Evolutionary conservation across 2,329 filamentous ascomycete genomes (phyloP), one percentile per base, ranked within the genome.

Genomic region (Albophoma yamanashiensis): DNA sequence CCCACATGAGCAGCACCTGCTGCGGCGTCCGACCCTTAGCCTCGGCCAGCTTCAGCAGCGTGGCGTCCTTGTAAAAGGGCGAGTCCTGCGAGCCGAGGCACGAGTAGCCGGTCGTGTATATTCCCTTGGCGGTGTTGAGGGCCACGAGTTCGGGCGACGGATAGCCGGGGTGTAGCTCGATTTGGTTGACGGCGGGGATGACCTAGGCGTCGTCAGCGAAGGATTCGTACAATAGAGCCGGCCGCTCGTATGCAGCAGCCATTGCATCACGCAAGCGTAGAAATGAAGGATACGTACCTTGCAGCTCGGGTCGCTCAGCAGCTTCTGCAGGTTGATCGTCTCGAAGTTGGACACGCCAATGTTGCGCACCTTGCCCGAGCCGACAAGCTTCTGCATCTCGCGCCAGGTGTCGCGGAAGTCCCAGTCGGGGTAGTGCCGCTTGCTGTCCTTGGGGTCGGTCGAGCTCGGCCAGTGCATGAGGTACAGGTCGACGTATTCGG

Each of bases 261-360:
- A 40, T 58, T 58, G 45, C 52, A 40, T 22, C 11, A 17, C 25
- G 39, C 20, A 25, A 14, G 20, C 22, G 20, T 7, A 2, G n/a
- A 20, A 14, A 39, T 4, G 40, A 17, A 20, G 36, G 36, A 55
- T 86, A 69, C 89, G 87, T 70, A 93, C 91, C 78, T 90, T 91
- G 74, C 81, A 83, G 60, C 89, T 52, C 14, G 83, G 80, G 66
- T 88, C 82, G 66, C 81, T 84, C 63, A 94, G 79, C 61, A 94
- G 81, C 73, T 84, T 89, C 80, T 93, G 88, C 43, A 94, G 78
- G 75, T 94, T 89, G 73, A 79, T 84, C 72, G 92, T 90, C 64
- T 82, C 88, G 73, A 95, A 94, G 81, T 95, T 95, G 74, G 89
- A 91, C 60, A 94, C 88, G 67, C 90, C 90, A 71, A 94, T 92